Percentiles rank a stretch among this genome's conserved stretches.
Evolutionary conservation across 139 green algal species (phyloP).

Genomic region (Limnomonas spitsbergensis): DNA sequence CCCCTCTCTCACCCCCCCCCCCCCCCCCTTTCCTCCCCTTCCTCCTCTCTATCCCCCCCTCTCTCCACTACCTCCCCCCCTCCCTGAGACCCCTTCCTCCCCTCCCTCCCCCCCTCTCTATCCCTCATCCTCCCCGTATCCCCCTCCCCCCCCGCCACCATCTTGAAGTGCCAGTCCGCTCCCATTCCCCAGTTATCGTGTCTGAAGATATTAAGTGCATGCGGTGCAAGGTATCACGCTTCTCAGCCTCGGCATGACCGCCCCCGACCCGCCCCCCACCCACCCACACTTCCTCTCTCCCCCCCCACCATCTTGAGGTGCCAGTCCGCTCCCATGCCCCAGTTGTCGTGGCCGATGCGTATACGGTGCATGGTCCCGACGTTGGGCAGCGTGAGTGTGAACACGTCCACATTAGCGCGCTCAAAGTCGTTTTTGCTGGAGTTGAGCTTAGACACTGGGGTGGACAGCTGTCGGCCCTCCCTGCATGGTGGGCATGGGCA

Average conservation of each 20-base stretch:
- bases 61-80: too few relatives aligned
- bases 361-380: slow-evolving; percentile 46
- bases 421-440: slow-evolving; percentile 64
- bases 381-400: slow-evolving; percentile 46
- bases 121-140: too few relatives aligned
- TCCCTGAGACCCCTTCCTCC: too few relatives aligned
- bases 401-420: slow-evolving; percentile 46
- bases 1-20: too few relatives aligned
- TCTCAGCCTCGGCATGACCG: too few relatives aligned
- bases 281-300: too few relatives aligned
- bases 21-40: too few relatives aligned
- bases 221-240: slow-evolving; percentile 34
- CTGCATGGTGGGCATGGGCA: too few relatives aligned
- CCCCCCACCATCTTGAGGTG: slow-evolving; percentile 61
- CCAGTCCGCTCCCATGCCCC: slow-evolving; percentile 52
- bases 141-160: too few relatives aligned
- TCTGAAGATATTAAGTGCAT: slow-evolving; percentile 48
- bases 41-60: too few relatives aligned
- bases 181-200: slow-evolving; percentile 57
- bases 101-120: not conserved
- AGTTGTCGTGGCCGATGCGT: slow-evolving; percentile 61
- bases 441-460: slow-evolving; percentile 28
- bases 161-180: slow-evolving; percentile 60
- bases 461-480: slow-evolving; percentile 29
- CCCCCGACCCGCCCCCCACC: too few relatives aligned